phyloP scores from a whole-genome alignment of 2,329 filamentous ascomycete genomes.

The Fusarium nanum region DNA sequence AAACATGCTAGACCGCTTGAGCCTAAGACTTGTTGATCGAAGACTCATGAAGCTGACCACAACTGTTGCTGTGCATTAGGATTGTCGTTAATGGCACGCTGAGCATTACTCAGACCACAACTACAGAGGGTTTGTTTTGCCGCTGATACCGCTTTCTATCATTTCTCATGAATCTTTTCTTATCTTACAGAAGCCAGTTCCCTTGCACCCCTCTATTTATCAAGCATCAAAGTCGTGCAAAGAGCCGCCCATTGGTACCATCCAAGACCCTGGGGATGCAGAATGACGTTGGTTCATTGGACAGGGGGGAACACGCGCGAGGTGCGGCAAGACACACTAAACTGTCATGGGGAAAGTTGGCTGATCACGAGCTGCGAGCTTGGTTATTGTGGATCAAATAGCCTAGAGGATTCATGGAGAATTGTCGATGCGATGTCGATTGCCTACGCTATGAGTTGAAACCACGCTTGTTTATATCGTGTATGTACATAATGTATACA shows the following conservation, averaged over 20 bases:
- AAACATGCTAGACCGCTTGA: slow-evolving; percentile 32
- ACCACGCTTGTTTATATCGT: slow-evolving; percentile 14
- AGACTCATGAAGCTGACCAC: slow-evolving; percentile 16
- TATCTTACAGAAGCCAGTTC: neutral
- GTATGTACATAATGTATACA: slow-evolving; percentile 27
- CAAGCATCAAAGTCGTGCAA: slow-evolving; percentile 23
- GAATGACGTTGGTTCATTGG: slow-evolving; percentile 43
- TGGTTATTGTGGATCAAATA: slow-evolving; percentile 36
- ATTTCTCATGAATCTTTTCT: neutral
- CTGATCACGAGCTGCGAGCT: slow-evolving; percentile 44
- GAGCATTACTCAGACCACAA: slow-evolving; percentile 12
- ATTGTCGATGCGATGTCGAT: slow-evolving; percentile 16
- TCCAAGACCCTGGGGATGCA: slow-evolving; percentile 32
- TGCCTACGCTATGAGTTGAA: neutral
- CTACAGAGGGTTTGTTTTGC: neutral
- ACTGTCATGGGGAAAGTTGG: slow-evolving; percentile 25
- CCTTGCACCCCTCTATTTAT: slow-evolving; percentile 18
- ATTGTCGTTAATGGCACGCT: neutral
- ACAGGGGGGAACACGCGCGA: slow-evolving; percentile 39
- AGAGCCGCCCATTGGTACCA: slow-evolving; percentile 31
- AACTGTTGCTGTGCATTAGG: neutral
- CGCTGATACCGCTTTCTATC: neutral
- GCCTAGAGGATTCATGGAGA: slow-evolving; percentile 16
- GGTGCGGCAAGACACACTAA: slow-evolving; percentile 38
- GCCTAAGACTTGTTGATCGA: slow-evolving; percentile 16